Evolutionary conservation across 2,329 filamentous ascomycete genomes (phyloP).

Genomic region (Westerdykella aurantiaca): DNA sequence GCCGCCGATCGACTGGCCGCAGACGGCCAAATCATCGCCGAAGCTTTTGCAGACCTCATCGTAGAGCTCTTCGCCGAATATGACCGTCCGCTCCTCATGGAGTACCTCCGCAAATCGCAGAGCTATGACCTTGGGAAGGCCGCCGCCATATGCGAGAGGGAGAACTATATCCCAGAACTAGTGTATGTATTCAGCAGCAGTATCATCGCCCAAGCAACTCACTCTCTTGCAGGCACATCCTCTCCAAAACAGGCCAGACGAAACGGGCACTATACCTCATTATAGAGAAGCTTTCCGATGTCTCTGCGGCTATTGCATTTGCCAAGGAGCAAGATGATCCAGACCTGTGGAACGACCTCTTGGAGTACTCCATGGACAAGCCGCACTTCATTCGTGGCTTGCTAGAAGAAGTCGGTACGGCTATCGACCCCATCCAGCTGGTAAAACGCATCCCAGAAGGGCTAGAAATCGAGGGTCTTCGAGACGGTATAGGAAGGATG

Average conservation of each 20-base stretch:
- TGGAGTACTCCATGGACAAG: conserved; percentile 97
- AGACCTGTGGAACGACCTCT: conserved; percentile 89
- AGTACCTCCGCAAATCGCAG: conserved; percentile 77
- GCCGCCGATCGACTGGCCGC: conserved; percentile 42
- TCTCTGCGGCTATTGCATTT: conserved; percentile 88
- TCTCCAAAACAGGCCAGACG: conserved; percentile 91
- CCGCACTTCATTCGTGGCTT: conserved; percentile 88
- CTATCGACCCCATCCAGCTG: conserved; percentile 85
- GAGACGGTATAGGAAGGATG: conserved; percentile 83
- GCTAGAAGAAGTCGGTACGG: conserved; percentile 87
- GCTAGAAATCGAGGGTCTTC: conserved; percentile 82
- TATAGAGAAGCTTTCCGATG: conserved; percentile 85
- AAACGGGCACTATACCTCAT: conserved; percentile 89
- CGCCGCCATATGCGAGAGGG: conserved; percentile 69
- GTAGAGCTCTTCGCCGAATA: conserved; percentile 82
- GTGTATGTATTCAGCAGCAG: conserved; percentile 47
- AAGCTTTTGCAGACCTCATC: conserved; percentile 80
- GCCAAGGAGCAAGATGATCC: conserved; percentile 88
- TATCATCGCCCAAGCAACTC: conserved; percentile 6
- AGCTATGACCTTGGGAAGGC: conserved; percentile 83
- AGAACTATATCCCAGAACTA: conserved; percentile 82
- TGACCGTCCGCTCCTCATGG: conserved; percentile 73
- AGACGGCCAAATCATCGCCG: conserved; percentile 64
- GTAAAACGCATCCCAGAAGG: conserved; percentile 89
- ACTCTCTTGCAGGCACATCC: conserved; percentile 56